These are phyloP conservation scores for Nicotiana undulata DNA, from an alignment of 257 asterid species.

Conservation along the genomic window DNA sequence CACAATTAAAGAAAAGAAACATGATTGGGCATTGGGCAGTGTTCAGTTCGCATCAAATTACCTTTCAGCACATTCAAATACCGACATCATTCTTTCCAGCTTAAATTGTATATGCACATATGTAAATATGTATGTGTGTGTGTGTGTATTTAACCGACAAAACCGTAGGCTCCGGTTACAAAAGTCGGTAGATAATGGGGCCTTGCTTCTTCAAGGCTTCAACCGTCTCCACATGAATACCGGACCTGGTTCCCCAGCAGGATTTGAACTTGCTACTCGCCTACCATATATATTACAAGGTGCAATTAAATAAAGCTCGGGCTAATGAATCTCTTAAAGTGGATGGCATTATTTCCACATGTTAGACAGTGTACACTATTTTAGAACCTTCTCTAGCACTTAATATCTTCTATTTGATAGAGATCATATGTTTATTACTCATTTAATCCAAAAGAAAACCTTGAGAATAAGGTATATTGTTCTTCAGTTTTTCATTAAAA, in stretches of 20 bases:
- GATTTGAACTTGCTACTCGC: neutral
- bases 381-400: neutral
- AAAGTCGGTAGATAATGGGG: neutral
- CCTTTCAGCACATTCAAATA: neutral
- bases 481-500: neutral
- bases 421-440: neutral
- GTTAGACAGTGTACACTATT: neutral
- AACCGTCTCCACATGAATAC: neutral
- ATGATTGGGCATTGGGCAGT: neutral
- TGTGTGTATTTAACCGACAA: neutral
- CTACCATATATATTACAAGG: neutral
- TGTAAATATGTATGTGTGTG: neutral
- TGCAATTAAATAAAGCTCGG: neutral
- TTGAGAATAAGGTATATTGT: neutral
- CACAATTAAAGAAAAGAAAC: neutral
- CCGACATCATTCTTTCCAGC: neutral
- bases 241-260: neutral
- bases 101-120: neutral
- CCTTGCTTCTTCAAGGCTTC: neutral
- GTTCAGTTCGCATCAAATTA: neutral
- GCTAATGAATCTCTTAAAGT: neutral
- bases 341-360: neutral
- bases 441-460: neutral
- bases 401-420: neutral
- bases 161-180: neutral